These are phyloP conservation scores for Jaapia argillacea DNA, from an alignment of 768 basidiomycete species.

Conservation along the genomic window DNA sequence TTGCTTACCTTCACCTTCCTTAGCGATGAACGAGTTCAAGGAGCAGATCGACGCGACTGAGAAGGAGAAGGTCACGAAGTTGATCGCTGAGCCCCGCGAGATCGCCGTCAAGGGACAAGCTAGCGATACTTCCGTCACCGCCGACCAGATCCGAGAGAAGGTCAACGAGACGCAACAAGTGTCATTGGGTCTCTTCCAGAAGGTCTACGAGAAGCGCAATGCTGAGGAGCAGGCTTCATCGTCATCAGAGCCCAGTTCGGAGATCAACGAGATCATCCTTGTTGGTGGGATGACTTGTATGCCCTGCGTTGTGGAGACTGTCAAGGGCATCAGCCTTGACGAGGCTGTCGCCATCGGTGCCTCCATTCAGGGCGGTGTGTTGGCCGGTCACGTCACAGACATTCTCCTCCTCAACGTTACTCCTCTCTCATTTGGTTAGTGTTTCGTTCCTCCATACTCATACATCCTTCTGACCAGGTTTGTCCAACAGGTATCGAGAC, in stretches of 20 bases:
- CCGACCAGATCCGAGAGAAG: slow-evolving; percentile 87
- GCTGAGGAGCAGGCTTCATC: no score
- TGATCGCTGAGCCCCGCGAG: slow-evolving; percentile 81
- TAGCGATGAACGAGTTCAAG: slow-evolving; percentile 96
- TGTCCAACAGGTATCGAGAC: slow-evolving; percentile 96
- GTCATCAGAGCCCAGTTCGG: no score
- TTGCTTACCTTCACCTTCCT: no score
- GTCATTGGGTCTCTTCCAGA: slow-evolving; percentile 94
- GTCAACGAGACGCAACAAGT: no score
- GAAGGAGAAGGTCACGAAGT: slow-evolving; percentile 88
- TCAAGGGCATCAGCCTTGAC: slow-evolving; percentile 99
- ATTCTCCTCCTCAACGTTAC: slow-evolving; percentile 92
- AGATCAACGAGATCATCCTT: slow-evolving; percentile 93
- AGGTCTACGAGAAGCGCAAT: no score
- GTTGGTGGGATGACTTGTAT: slow-evolving; percentile 99
- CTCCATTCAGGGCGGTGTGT: slow-evolving; percentile 95
- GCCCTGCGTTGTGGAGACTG: slow-evolving; percentile 91
- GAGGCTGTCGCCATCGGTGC: slow-evolving; percentile 99
- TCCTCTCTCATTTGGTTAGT: slow-evolving; percentile 94
- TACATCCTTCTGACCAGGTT: no score
- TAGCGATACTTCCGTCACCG: slow-evolving; percentile 69
- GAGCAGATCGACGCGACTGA: slow-evolving; percentile 88
- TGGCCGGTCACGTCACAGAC: slow-evolving; percentile 93
- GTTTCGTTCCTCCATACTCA: no score
- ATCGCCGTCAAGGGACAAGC: slow-evolving; percentile 84